Evolutionary conservation across 2,329 filamentous ascomycete genomes (phyloP), one percentile per base, ranked within the genome.

Genomic region (Talaromyces sp.): DNA sequence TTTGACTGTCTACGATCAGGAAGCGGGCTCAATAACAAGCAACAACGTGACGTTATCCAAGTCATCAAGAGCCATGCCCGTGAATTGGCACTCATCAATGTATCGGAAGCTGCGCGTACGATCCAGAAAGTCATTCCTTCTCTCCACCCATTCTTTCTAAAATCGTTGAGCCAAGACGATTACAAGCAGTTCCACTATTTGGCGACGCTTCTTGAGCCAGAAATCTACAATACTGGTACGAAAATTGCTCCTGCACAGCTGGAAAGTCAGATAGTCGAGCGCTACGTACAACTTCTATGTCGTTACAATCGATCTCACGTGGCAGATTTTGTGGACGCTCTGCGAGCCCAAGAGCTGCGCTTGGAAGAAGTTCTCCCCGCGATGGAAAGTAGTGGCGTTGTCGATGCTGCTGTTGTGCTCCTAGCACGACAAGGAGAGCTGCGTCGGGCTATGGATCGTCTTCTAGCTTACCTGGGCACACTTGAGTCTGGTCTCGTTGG

Each of bases 231-330:
- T 70, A 35, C 62, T 68, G n/a, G 66, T 70, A 58, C 75, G 64
- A 66, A 70, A 4, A 68, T 64, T 43, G 64, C 73, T 55, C 66
- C 68, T 46, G 72, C 60, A 49, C 61, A 64, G 51, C 67, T 72
- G 32, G 82, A 84, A 49, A 81, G 84, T 49, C 82, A 83, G 35
- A 86, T 97, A 66, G 79, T 89, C 6, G 95, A 98, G 73, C 83
- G 84, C 59, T 98, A 98, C 73, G 87, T 98, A 4, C 89, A 89
- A 67, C 84, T 99, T 26, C 93, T 98, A 87, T 99, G 96, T 76
- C 85, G 80, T 60, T 96, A 91, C 72, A 86, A 96, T 62, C 85
- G 91, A 3, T 77, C 83, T 0, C 91, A 93, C 67, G 93, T 99
- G 1, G 90, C 90, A 2, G 88, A 92, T 59, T 99, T 95, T 72